Evolutionary conservation across 1,284 basidiomycete species (phyloP).

Genomic region (Sphaerobolus stellatus): DNA sequence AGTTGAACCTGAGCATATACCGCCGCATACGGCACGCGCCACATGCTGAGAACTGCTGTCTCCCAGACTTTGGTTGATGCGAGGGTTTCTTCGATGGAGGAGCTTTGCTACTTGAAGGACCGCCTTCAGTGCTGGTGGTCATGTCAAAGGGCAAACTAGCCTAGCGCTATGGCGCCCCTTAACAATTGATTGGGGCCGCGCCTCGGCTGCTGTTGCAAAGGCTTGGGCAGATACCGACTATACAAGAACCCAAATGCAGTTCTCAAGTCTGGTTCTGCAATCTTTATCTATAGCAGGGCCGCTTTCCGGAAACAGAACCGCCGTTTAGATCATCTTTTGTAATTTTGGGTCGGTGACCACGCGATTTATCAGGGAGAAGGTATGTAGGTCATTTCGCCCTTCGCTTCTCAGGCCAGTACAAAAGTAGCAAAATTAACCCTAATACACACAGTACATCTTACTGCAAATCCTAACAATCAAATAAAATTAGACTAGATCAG

Average conservation of each 20-base stretch:
- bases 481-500: not conserved
- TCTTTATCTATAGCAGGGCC: too few species aligned
- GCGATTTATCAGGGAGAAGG: not conserved
- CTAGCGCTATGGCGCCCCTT: too few species aligned
- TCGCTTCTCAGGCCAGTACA: not conserved
- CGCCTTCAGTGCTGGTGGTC: constrained; percentile 53
- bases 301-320: too few species aligned
- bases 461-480: not conserved
- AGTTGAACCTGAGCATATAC: constrained; percentile 43
- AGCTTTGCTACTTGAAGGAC: constrained; percentile 37
- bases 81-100: constrained; percentile 44
- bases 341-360: too few species aligned
- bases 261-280: not conserved
- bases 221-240: not conserved
- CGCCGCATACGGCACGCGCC: constrained; percentile 87
- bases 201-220: not conserved
- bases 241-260: not conserved
- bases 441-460: not conserved
- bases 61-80: constrained; percentile 69
- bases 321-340: too few species aligned
- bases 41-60: constrained; percentile 84
- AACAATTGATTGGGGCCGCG: too few species aligned
- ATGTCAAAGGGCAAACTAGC: constrained; percentile 12
- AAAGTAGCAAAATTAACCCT: constrained; percentile 4
- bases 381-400: not conserved